These are phyloP conservation scores for Lipomyces starkeyi DNA, from an alignment of 805 yeast species.

Conservation along the genomic window DNA sequence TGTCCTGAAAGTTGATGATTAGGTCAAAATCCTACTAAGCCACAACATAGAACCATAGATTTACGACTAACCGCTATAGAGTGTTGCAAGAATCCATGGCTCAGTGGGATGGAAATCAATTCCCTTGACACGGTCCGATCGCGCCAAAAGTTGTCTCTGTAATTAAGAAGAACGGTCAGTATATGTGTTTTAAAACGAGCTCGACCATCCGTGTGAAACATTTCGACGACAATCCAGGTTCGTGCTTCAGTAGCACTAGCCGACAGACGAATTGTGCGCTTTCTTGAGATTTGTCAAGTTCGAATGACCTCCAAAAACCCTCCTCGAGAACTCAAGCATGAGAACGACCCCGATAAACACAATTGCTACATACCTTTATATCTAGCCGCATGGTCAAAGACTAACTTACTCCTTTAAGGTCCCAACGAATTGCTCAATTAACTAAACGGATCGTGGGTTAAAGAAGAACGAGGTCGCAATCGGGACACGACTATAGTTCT, in stretches of 20 bases:
- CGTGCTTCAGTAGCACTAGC: background rate
- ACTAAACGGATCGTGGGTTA: background rate
- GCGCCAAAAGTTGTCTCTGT: conserved; percentile 69
- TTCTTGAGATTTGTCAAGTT: background rate
- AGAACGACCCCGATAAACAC: background rate
- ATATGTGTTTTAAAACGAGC: background rate
- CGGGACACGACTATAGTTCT: no score
- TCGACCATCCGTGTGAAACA: background rate
- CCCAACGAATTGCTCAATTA: background rate
- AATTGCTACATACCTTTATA: conserved; percentile 48
- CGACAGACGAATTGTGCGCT: background rate
- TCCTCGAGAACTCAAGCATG: background rate
- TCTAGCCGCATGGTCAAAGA: conserved; percentile 54
- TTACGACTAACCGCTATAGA: conserved; percentile 40
- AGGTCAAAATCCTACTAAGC: background rate
- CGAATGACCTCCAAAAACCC: background rate
- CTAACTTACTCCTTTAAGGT: background rate
- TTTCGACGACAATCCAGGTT: background rate
- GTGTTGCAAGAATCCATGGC: conserved; percentile 70
- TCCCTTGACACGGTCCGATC: conserved; percentile 96
- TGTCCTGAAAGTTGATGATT: conserved; percentile 62
- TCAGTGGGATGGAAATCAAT: conserved; percentile 97
- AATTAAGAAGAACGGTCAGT: conserved; percentile 4
- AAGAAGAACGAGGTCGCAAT: no score
- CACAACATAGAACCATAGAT: background rate